Evolutionary conservation across 805 yeast species (phyloP).

Genomic region (Suhomyces sp.): DNA sequence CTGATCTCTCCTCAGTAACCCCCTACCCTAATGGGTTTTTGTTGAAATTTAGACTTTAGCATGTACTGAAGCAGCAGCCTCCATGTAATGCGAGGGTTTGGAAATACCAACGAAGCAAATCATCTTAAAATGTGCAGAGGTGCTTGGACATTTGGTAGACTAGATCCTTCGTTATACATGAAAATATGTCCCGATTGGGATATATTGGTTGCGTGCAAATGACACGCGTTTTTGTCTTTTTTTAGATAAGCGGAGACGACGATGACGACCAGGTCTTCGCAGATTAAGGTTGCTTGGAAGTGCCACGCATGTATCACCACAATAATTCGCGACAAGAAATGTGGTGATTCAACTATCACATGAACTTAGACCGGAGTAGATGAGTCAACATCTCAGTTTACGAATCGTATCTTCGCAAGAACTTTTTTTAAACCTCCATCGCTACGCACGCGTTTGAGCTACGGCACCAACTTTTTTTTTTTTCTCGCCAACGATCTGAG

Average conservation of each 20-base stretch:
- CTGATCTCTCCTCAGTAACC: not conserved
- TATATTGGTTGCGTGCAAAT: slow-evolving; percentile 13
- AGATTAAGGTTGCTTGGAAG: not conserved
- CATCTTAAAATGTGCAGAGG: not conserved
- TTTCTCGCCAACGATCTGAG: not conserved
- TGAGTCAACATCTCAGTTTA: not conserved
- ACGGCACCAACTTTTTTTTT: not conserved
- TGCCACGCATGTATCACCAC: not conserved
- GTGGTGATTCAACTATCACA: not conserved
- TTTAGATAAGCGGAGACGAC: slow-evolving; percentile 2
- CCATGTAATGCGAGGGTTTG: not conserved
- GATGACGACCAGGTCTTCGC: not conserved
- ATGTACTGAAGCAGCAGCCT: not conserved
- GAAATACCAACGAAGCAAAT: not conserved
- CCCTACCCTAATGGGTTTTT: not conserved
- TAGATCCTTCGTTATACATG: not conserved
- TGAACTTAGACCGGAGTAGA: not conserved
- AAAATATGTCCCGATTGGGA: slow-evolving; percentile 12
- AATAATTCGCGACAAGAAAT: not conserved
- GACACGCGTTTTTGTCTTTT: slow-evolving; percentile 8
- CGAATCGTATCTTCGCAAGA: not conserved
- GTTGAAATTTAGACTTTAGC: not conserved
- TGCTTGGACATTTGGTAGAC: not conserved
- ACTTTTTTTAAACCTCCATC: not conserved
- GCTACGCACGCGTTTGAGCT: not conserved